A percentile compares a stretch with the other conserved stretches of the same genome.
Evolutionary conservation across 768 basidiomycete genomes (phyloP).

Genomic region (Pulveroboletus frians): DNA sequence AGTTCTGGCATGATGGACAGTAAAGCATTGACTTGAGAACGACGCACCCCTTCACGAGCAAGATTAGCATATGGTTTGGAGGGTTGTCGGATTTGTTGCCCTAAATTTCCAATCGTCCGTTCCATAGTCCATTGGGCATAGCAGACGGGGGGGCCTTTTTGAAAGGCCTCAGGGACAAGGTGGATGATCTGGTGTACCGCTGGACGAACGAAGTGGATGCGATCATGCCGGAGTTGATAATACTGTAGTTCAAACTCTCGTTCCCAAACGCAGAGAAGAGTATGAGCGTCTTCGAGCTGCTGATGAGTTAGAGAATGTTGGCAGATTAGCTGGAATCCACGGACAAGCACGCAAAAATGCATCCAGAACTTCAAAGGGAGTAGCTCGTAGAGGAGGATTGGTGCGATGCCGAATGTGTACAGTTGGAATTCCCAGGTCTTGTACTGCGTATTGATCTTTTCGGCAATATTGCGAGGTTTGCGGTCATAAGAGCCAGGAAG

Average conservation of each 20-base stretch:
- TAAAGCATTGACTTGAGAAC: too few relatives aligned
- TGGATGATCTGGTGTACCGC: too few relatives aligned
- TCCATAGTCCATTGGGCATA: too few relatives aligned
- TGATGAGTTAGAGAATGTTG: slow-evolving; percentile 13
- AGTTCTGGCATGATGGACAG: too few relatives aligned
- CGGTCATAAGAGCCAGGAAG: slow-evolving; percentile 7
- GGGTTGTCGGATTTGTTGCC: too few relatives aligned
- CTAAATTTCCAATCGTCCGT: too few relatives aligned
- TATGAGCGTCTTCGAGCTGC: slow-evolving; percentile 15
- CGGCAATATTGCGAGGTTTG: slow-evolving; percentile 21
- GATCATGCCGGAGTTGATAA: not conserved
- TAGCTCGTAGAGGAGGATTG: slow-evolving; percentile 10
- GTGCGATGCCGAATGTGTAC: slow-evolving; percentile 17
- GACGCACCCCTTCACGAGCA: too few relatives aligned
- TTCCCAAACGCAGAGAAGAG: slow-evolving; percentile 19
- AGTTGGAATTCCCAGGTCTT: slow-evolving; percentile 26
- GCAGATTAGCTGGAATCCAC: slow-evolving; percentile 17
- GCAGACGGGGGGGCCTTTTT: too few relatives aligned
- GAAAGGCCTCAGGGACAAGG: too few relatives aligned
- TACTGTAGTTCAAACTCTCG: slow-evolving; percentile 30
- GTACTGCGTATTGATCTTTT: slow-evolving; percentile 27
- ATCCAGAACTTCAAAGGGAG: slow-evolving; percentile 16
- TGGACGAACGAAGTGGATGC: too few relatives aligned
- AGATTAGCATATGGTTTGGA: too few relatives aligned
- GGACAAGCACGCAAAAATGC: slow-evolving; percentile 19